Base-by-base conservation (phyloP, 257 asterid species). In the Parsonsia alboflavescens region DNA sequence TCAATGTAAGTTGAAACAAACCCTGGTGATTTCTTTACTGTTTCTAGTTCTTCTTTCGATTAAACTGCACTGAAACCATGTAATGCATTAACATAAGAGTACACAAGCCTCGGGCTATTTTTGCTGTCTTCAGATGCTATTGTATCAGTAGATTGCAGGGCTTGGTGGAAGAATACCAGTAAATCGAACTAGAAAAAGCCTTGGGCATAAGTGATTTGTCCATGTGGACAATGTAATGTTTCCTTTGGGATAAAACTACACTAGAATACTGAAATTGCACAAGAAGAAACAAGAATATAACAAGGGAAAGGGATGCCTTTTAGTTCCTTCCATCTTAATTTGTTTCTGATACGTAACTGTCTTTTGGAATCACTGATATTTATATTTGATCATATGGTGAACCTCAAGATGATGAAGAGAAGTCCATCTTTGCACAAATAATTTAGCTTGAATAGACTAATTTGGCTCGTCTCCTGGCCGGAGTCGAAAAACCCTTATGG, bases 21-120 rank as follows among this genome's bases (percentile, higher is more conserved):
- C 1, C 92, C 90, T 0, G 79, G 81, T 8, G 70, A 28, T 16
- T 77, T 81, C 67, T 76, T 57, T 0, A 88, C 69, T 54, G 71
- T 16, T 76, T 77, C 65, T 15, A 84, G 80, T 10, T 88, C 86
- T 2, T 73, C 62, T 13, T 53, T 17, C 0, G 89, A 86, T 58
- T 86, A 36, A 33, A 72, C 19, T 0, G 85, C 86, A 62, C 84
- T 82, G 54, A 88, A 85, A 57, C 88, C 92, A 8, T 82, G 85
- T 4, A 85, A 73, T 0, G 77, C 90, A 56, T 82, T 39, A 76
- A 81, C 82, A 33, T 84, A 88, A 17, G 89, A 74, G 79, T 88
- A 88, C 16, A 53, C 50, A 33, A 58, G 11, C 22, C 49, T 49
- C 10, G 48, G 46, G 6, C 21, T 15, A 12, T 19, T 44, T 46